Evolutionary conservation across 2,329 filamentous ascomycete genomes (phyloP).

Genomic region (Hymenoscyphus infarciens): DNA sequence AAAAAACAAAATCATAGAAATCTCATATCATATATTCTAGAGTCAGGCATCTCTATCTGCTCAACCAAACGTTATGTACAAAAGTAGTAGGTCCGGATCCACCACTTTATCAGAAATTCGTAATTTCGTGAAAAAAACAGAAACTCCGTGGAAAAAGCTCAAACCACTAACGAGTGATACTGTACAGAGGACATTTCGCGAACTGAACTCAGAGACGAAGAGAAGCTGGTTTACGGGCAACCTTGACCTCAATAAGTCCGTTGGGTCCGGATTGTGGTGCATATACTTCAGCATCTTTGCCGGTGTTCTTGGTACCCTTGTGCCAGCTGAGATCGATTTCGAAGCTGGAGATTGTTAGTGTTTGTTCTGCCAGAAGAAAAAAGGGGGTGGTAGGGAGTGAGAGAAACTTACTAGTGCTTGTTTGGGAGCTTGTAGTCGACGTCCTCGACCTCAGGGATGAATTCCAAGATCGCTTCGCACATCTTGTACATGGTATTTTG

Average conservation of each 20-base stretch:
- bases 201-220: background rate
- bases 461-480: conserved; percentile 78
- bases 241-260: conserved; percentile 91
- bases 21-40: background rate
- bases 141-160: background rate
- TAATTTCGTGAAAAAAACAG: background rate
- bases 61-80: background rate
- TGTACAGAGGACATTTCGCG: background rate
- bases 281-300: conserved; percentile 92
- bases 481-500: conserved; percentile 99
- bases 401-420: conserved; percentile 80
- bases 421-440: conserved; percentile 88
- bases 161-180: background rate
- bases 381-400: background rate
- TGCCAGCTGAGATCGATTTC: conserved; percentile 85
- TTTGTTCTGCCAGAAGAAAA: background rate
- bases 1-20: too few species aligned
- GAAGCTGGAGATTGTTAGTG: conserved; percentile 17
- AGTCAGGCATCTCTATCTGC: background rate
- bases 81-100: background rate
- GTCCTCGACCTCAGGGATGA: conserved; percentile 64
- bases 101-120: background rate
- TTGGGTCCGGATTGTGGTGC: conserved; percentile 91
- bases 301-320: conserved; percentile 91
- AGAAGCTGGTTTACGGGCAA: conserved; percentile 49